Evolutionary conservation across 441 rosid genomes (phyloP), one percentile per base, ranked within the genome.

Genomic region (Adansonia gregorii): DNA sequence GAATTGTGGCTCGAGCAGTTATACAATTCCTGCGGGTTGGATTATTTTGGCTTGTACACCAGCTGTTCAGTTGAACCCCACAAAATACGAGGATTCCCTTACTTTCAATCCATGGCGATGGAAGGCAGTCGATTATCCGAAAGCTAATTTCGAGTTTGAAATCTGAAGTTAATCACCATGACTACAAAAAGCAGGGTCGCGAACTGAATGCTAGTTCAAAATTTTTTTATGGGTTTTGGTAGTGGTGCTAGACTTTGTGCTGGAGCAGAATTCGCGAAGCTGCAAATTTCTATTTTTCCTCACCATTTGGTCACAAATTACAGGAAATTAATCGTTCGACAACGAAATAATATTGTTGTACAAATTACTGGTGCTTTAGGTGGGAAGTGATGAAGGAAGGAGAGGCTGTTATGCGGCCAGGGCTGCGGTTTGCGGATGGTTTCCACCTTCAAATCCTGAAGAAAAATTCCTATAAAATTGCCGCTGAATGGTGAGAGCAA

Each of bases 21-120:
- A 87, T 75, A 86, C 86, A 6, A 82, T 83, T 68, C 87, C 85
- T 78, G 81, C 85, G 14, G 87, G 84, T 0, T 86, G 90, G 90
- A 79, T 71, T 3, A 81, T 87, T 7, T 80, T 86, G 87, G 84
- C 85, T 11, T 77, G 80, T 58, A 83, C 87, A 2, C 59, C 87
- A 2, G 83, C 81, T 20, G 81, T 83, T 22, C 89, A 84, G 76
- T 48, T 86, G 72, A 80, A 81, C 75, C 82, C 86, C 9, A 73
- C 27, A 2, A 77, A 70, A 70, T 86, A 87, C 8, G 9, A 31
- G 43, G 43, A 14, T 12, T 45, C 43, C 3, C 77, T 86, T 58
- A 19, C 75, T 20, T 88, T 88, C 49, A 77, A 88, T 77, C 88
- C 89, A 67, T 80, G 85, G 79, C 60, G 88, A 79, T 86, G 89